These are phyloP conservation scores for Rhizoclosmatium globosum DNA, from an alignment of 192 early-diverging fungal species.

Conservation along the genomic window DNA sequence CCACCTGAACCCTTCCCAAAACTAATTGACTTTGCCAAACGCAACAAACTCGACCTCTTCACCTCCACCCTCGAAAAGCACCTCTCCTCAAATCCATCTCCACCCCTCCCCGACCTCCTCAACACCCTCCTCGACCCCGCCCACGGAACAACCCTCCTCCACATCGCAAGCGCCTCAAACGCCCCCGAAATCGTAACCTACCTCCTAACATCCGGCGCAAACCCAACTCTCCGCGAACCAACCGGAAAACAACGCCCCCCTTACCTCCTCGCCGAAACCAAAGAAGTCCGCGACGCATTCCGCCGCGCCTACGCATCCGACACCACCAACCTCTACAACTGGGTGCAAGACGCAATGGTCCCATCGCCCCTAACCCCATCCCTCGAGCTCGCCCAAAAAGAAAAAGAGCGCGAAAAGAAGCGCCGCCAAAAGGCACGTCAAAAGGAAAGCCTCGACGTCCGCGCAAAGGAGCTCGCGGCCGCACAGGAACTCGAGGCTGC, in stretches of 20 bases:
- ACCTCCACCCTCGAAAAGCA: constrained; percentile 62
- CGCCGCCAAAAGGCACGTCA: constrained; percentile 67
- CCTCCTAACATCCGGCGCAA: constrained; percentile 75
- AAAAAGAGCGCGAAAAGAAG: constrained; percentile 70
- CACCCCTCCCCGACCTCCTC: constrained; percentile 18
- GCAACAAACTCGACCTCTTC: constrained; percentile 70
- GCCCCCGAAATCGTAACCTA: constrained; percentile 68
- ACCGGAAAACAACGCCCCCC: constrained; percentile 52
- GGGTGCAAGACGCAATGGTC: constrained; percentile 75
- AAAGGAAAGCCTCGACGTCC: constrained; percentile 46
- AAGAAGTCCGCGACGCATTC: constrained; percentile 77
- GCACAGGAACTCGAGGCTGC: constrained; percentile 37
- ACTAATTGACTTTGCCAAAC: constrained; percentile 62
- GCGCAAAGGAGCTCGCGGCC: constrained; percentile 44
- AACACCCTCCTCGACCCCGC: constrained; percentile 44
- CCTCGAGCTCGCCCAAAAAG: constrained; percentile 75
- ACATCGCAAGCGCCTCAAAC: constrained; percentile 74
- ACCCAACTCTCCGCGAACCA: constrained; percentile 68
- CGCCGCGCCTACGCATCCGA: constrained; percentile 69
- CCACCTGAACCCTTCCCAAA: constrained; percentile 55
- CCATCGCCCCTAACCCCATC: constrained; percentile 80
- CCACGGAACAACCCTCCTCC: constrained; percentile 68
- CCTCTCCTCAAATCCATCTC: not conserved
- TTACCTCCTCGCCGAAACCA: constrained; percentile 77
- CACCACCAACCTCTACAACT: constrained; percentile 54